Evolutionary conservation across 306 rosid species (phyloP).

Genomic region (Vicia faba): DNA sequence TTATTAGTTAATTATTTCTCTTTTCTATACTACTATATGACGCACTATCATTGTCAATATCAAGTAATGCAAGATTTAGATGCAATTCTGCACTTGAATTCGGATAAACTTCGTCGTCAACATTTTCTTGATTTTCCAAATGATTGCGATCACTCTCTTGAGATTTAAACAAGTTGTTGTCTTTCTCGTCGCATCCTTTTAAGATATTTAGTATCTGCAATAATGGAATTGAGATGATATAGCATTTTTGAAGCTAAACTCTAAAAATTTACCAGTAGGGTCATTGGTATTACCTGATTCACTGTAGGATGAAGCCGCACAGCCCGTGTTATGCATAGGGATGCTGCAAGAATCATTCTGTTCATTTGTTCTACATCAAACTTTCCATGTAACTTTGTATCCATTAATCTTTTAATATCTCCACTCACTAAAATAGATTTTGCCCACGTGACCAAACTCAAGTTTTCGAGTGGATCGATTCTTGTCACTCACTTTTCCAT

Average conservation of each 20-base stretch:
- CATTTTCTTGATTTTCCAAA: constrained; percentile 54
- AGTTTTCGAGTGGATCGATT: constrained; percentile 58
- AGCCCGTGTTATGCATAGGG: constrained; percentile 63
- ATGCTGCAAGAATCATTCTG: constrained; percentile 76
- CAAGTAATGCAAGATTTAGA: constrained; percentile 74
- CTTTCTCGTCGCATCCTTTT: constrained; percentile 53
- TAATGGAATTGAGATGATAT: neutral
- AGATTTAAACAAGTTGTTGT: constrained; percentile 35
- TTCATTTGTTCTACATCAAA: constrained; percentile 59
- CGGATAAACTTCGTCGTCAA: constrained; percentile 94
- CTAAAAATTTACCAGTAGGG: neutral
- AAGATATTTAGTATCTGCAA: constrained; percentile 69
- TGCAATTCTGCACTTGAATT: constrained; percentile 68
- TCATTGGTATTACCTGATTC: constrained; percentile 52
- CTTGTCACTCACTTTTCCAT: constrained; percentile 91
- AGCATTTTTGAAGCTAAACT: neutral
- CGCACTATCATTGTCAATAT: constrained; percentile 20
- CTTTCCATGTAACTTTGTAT: constrained; percentile 64
- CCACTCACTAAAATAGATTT: constrained; percentile 72
- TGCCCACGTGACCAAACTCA: constrained; percentile 71
- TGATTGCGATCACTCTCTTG: constrained; percentile 21
- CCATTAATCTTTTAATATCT: constrained; percentile 55
- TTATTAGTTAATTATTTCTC: no score
- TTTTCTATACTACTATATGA: no score
- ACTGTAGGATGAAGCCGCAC: constrained; percentile 80